Percentiles rank a stretch among this genome's conserved stretches.
These are phyloP conservation scores for Pezicula neosporulosa DNA, from an alignment of 2,329 filamentous ascomycete species.

Conservation along the genomic window DNA sequence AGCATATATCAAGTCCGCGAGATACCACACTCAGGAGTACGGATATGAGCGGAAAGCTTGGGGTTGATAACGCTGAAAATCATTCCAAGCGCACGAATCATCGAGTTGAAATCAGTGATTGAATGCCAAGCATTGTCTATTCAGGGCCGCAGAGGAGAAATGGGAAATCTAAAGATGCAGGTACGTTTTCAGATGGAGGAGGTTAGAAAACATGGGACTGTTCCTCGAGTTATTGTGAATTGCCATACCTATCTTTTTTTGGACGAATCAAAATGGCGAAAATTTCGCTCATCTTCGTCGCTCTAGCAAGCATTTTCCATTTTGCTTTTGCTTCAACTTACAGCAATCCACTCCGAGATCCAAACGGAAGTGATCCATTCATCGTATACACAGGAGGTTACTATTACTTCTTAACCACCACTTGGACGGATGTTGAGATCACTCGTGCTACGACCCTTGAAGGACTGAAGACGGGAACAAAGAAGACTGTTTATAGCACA, in stretches of 20 bases:
- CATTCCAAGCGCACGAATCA: no score
- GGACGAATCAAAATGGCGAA: neutral
- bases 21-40: no score
- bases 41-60: no score
- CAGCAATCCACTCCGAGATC: slow-evolving; percentile 48
- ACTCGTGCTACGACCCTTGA: slow-evolving; percentile 49
- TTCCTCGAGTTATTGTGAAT: no score
- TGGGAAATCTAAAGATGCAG: no score
- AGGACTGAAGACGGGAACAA: slow-evolving; percentile 49
- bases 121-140: no score
- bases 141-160: no score
- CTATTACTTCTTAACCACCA: slow-evolving; percentile 55
- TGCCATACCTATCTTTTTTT: no score
- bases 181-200: no score
- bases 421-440: slow-evolving; percentile 53
- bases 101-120: no score
- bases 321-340: slow-evolving; percentile 30
- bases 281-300: neutral
- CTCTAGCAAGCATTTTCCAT: neutral
- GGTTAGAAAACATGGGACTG: no score
- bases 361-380: slow-evolving; percentile 49
- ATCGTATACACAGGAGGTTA: slow-evolving; percentile 49
- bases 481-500: slow-evolving; percentile 48
- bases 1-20: neutral
- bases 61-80: no score